A percentile compares a stretch with the other conserved stretches of the same genome.
These are phyloP conservation scores for Calonectria pseudoturangicola DNA, from an alignment of 2,329 filamentous ascomycete species.

Conservation along the genomic window DNA sequence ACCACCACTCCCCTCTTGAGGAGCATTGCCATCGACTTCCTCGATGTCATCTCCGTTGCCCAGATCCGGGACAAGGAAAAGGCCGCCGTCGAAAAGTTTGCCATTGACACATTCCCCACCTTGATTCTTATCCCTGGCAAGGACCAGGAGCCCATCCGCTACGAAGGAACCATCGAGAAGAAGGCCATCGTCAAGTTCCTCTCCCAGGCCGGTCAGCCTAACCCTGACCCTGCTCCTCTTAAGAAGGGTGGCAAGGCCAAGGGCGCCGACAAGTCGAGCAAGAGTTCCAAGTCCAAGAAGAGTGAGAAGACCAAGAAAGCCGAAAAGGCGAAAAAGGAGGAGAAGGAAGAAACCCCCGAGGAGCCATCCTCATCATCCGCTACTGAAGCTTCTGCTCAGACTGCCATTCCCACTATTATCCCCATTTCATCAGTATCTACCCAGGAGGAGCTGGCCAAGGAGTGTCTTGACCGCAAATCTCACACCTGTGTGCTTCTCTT, in stretches of 20 bases:
- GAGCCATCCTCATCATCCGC: slow-evolving; percentile 45
- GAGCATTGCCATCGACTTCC: slow-evolving; percentile 92
- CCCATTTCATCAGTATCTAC: slow-evolving; percentile 80
- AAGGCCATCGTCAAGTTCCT: slow-evolving; percentile 88
- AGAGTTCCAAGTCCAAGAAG: slow-evolving; percentile 61
- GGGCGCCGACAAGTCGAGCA: slow-evolving; percentile 60
- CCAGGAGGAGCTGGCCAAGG: slow-evolving; percentile 77
- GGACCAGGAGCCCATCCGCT: slow-evolving; percentile 80
- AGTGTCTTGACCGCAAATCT: slow-evolving; percentile 85
- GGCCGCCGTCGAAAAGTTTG: slow-evolving; percentile 82
- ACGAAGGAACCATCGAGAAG: slow-evolving; percentile 91
- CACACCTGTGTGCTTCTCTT: slow-evolving; percentile 89
- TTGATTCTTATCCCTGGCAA: slow-evolving; percentile 86
- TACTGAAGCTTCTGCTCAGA: slow-evolving; percentile 48
- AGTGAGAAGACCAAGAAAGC: slow-evolving; percentile 55
- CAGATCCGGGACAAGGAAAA: slow-evolving; percentile 90
- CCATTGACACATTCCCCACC: slow-evolving; percentile 85
- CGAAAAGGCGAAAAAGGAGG: slow-evolving; percentile 58
- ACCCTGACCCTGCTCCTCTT: slow-evolving; percentile 79
- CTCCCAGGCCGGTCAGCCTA: slow-evolving; percentile 84
- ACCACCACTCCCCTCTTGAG: slow-evolving; percentile 88
- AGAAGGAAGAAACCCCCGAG: slow-evolving; percentile 52
- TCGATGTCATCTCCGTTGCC: slow-evolving; percentile 85
- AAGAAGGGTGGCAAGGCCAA: slow-evolving; percentile 62
- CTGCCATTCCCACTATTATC: slow-evolving; percentile 66